phyloP scores from a whole-genome alignment of 2,329 filamentous ascomycete species.

The Cryphonectria radicalis region DNA sequence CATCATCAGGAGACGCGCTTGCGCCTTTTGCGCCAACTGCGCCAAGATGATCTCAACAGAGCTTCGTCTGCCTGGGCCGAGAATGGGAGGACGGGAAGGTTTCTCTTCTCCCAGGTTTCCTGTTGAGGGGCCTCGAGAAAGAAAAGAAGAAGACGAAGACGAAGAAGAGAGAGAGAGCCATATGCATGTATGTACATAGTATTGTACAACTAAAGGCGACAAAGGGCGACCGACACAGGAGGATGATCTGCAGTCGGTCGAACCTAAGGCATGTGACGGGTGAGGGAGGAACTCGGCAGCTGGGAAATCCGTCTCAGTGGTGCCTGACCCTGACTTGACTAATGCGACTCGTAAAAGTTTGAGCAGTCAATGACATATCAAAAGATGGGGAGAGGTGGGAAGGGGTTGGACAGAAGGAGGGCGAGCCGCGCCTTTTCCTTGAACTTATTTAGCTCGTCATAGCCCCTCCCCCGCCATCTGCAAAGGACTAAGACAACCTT shows the following conservation, averaged over 20 bases:
- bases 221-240: neutral
- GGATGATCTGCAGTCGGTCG: slow-evolving; percentile 3
- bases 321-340: slow-evolving; percentile 6
- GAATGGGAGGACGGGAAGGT: neutral
- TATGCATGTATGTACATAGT: neutral
- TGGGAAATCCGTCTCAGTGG: slow-evolving; percentile 1
- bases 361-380: slow-evolving; percentile 19
- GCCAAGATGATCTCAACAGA: neutral
- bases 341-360: slow-evolving; percentile 8
- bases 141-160: too few relatives aligned
- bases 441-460: slow-evolving; percentile 3
- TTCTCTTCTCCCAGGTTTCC: neutral
- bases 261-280: neutral
- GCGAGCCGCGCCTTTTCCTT: neutral
- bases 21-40: slow-evolving; percentile 20
- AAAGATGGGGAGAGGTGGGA: neutral
- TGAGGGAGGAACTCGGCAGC: neutral
- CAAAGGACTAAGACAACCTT: neutral
- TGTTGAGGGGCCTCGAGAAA: neutral
- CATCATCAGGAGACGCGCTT: slow-evolving; percentile 25
- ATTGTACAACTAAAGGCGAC: neutral
- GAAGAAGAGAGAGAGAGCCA: neutral
- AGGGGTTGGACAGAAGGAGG: neutral
- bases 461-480: slow-evolving; percentile 14
- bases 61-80: neutral